Percentiles rank a stretch among this genome's conserved stretches.
Conservation (phyloP, 75 land plant species). For the Adiantum capillusveneris region DNA sequence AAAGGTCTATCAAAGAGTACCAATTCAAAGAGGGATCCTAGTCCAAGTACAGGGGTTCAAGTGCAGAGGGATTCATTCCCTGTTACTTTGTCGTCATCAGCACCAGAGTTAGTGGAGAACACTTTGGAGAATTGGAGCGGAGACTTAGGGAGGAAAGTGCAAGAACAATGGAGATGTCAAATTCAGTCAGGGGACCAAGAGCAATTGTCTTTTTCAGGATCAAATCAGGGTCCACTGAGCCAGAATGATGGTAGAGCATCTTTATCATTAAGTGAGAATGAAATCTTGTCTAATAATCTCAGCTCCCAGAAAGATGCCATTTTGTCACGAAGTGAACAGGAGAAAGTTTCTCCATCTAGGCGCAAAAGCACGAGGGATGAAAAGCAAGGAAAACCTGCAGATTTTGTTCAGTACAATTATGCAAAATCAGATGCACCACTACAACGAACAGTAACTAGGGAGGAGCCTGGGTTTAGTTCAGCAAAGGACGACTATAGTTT, state of each 20-base stretch:
- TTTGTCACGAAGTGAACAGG: not conserved
- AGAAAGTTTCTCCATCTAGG: conserved; percentile 63
- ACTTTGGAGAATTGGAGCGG: not conserved
- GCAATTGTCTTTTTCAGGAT: not conserved
- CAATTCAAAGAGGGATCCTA: conserved; percentile 65
- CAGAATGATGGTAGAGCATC: conserved; percentile 4
- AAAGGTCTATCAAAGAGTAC: conserved; percentile 95
- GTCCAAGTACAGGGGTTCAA: conserved; percentile 8
- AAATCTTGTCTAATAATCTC: conserved; percentile 1
- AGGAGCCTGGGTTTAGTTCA: too few relatives aligned
- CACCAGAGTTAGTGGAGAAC: not conserved
- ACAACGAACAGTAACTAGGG: conserved; percentile 8
- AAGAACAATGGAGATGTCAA: not conserved
- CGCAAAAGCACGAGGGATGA: conserved; percentile 66
- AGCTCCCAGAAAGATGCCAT: not conserved
- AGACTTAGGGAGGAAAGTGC: not conserved
- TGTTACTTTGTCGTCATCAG: not conserved
- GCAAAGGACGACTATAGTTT: not conserved
- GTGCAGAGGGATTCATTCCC: not conserved
- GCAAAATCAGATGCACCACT: too few relatives aligned
- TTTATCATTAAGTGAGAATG: conserved; percentile 9
- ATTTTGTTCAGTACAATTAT: too few relatives aligned
- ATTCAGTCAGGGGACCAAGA: not conserved
- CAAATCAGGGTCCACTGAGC: not conserved
- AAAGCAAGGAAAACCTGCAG: conserved; percentile 38